Base-by-base conservation (phyloP, 202 grass and related monocot genomes). In the Zoysia matrella region DNA sequence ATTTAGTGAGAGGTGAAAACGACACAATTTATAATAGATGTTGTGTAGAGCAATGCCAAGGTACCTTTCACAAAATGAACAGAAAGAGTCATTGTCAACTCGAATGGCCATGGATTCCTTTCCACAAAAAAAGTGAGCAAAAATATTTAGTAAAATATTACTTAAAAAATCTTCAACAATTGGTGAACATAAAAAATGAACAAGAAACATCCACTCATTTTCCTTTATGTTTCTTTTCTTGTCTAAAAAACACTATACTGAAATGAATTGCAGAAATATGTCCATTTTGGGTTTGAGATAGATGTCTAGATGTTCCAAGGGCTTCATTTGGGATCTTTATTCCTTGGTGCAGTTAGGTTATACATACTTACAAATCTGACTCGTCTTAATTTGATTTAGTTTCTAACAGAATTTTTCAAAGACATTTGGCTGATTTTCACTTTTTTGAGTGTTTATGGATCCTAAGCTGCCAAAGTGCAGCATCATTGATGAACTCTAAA, bases 111-210 rank as follows among this genome's bases (percentile, higher is more conserved):
- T 39, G n/a, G 16, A 45, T 48, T 66, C 7, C 0, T 55, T 36
- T 51, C 60, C 10, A 22, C 18, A n/a, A 45, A 49, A 12, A 36
- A n/a, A 58, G 1, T 7, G 5, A 60, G 8, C 3, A 10, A 50
- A 61, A 62, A 62, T 41, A 72, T 81, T 56, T 72, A 40, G 45
- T 36, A 47, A 15, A 75, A 43, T 10, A 30, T 61, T 61, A 44
- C 10, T 43, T n/a, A n/a, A 22, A 73, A 43, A 73, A 15, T 58
- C 42, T 45, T 46, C 1, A 11, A 18, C 7, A 60, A 6, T n/a
- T 16, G 1, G 15, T 2, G 13, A 40, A 4, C 44, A 46, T 4
- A 54, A 22, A 45, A 58, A 57, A 2, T 2, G 8, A 58, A 11
- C 48, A 22, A 6, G 4, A 40, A 52, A 11, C 5, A 14, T 2